Percentiles rank a stretch among this genome's conserved stretches.
phyloP scores from a whole-genome alignment of 768 basidiomycete species.

The Suillus sp. region DNA sequence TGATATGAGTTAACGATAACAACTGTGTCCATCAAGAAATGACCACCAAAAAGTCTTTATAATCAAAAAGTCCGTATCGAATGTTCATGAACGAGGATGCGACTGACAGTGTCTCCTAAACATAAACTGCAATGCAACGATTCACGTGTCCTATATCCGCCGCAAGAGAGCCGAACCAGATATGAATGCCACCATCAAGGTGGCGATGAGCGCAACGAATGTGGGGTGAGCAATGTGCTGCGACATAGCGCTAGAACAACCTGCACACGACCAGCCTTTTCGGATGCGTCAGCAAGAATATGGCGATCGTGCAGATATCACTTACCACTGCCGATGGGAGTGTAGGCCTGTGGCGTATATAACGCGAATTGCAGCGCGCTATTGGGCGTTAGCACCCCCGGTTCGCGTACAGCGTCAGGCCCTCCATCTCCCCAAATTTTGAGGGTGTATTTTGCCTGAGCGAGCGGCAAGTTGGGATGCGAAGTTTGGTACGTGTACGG shows the following conservation, averaged over 20 bases:
- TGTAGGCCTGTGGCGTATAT: slow-evolving; percentile 78
- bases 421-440: slow-evolving; percentile 85
- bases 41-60: background rate
- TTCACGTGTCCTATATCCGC: slow-evolving; percentile 12
- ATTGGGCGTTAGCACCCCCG: slow-evolving; percentile 72
- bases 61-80: slow-evolving; percentile 3
- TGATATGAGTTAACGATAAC: slow-evolving; percentile 4
- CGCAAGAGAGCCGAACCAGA: slow-evolving; percentile 52
- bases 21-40: slow-evolving; percentile 5
- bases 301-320: slow-evolving; percentile 5
- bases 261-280: slow-evolving; percentile 58
- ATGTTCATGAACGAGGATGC: background rate
- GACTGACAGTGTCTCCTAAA: background rate
- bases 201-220: slow-evolving; percentile 53
- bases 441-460: slow-evolving; percentile 75
- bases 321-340: slow-evolving; percentile 57
- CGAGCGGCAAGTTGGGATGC: slow-evolving; percentile 64
- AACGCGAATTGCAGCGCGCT: slow-evolving; percentile 77
- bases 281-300: slow-evolving; percentile 1
- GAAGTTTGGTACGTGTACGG: slow-evolving; percentile 69
- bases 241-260: slow-evolving; percentile 45
- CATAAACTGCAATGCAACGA: background rate
- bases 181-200: slow-evolving; percentile 62
- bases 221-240: slow-evolving; percentile 50
- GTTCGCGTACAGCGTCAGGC: slow-evolving; percentile 52